phyloP scores from a whole-genome alignment of 805 yeast genomes.

The Lipomyces chichibuensis region DNA sequence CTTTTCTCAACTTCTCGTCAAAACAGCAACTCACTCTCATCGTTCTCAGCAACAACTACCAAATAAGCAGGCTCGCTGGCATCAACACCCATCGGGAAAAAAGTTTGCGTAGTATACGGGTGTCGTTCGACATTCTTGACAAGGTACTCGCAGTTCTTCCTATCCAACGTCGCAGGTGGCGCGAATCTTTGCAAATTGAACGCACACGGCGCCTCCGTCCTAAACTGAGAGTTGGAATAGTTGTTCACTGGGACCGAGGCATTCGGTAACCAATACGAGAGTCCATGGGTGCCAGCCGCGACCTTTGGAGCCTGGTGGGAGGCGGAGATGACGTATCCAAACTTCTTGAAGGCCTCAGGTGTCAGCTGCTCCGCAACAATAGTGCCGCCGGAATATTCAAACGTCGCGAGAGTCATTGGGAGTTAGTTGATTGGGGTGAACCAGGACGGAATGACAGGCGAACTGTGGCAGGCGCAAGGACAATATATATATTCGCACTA shows the following conservation, averaged over 20 bases:
- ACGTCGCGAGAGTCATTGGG: constrained; percentile 31
- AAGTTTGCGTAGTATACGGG: constrained; percentile 86
- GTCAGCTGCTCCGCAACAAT: constrained; percentile 61
- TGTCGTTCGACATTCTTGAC: constrained; percentile 83
- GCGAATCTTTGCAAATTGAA: constrained; percentile 84
- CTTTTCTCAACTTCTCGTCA: constrained; percentile 33
- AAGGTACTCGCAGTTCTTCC: constrained; percentile 46
- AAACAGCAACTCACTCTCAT: constrained; percentile 44
- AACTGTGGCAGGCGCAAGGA: too few relatives aligned
- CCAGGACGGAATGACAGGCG: too few relatives aligned
- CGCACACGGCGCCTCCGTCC: constrained; percentile 58
- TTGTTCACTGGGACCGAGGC: constrained; percentile 68
- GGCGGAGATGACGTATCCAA: constrained; percentile 79
- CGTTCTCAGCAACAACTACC: constrained; percentile 75
- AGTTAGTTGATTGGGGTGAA: too few relatives aligned
- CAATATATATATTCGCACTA: too few relatives aligned
- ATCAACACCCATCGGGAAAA: constrained; percentile 81
- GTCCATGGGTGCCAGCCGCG: constrained; percentile 80
- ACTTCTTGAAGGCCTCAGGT: constrained; percentile 65
- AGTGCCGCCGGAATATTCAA: constrained; percentile 16
- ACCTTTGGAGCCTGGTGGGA: constrained; percentile 63
- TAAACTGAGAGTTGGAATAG: constrained; percentile 53
- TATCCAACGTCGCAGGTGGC: constrained; percentile 59
- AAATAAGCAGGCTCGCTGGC: constrained; percentile 60
- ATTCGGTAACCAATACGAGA: constrained; percentile 72